A percentile compares a stretch with the other conserved stretches of the same genome.
Evolutionary conservation across 768 basidiomycete genomes (phyloP).

Genomic region (Tylopilus rubrobrunneus): DNA sequence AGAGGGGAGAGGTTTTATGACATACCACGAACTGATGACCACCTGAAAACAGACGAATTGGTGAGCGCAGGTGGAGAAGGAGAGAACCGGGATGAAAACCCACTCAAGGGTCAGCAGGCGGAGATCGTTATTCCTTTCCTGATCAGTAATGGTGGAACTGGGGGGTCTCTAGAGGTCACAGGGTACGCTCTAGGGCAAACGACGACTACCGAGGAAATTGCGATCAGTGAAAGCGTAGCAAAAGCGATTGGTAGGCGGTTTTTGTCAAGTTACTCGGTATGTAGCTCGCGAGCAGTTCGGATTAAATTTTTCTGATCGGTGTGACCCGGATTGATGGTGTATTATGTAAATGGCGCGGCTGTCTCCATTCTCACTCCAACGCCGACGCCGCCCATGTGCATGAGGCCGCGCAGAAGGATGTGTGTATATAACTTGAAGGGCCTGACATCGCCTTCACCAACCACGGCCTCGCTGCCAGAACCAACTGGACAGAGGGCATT

Average conservation of each 20-base stretch:
- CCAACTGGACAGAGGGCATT: constrained; percentile 11
- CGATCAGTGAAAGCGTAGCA: constrained; percentile 18
- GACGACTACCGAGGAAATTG: constrained; percentile 20
- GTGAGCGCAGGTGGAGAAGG: constrained; percentile 16
- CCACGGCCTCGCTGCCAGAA: constrained; percentile 10
- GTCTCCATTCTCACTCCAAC: constrained; percentile 8
- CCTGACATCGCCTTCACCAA: constrained; percentile 15
- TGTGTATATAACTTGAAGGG: constrained; percentile 11
- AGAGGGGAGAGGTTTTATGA: constrained; percentile 15
- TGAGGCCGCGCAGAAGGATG: constrained; percentile 8
- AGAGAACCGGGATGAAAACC: constrained; percentile 30
- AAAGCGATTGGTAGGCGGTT: constrained; percentile 21
- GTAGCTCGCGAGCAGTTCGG: constrained; percentile 1
- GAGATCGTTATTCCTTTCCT: constrained; percentile 74
- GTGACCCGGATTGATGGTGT: constrained; percentile 6
- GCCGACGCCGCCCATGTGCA: constrained; percentile 15
- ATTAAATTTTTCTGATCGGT: constrained; percentile 18
- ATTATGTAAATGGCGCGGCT: constrained; percentile 18
- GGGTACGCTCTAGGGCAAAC: constrained; percentile 17
- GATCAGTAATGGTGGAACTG: constrained; percentile 66
- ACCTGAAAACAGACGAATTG: constrained; percentile 42
- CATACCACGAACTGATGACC: constrained; percentile 75
- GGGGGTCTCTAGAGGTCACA: constrained; percentile 39
- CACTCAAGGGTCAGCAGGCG: constrained; percentile 79
- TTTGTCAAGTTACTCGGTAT: not conserved